Evolutionary conservation across 495 filamentous ascomycete genomes (phyloP).

Genomic region (Penicillium psychrofluorescens): DNA sequence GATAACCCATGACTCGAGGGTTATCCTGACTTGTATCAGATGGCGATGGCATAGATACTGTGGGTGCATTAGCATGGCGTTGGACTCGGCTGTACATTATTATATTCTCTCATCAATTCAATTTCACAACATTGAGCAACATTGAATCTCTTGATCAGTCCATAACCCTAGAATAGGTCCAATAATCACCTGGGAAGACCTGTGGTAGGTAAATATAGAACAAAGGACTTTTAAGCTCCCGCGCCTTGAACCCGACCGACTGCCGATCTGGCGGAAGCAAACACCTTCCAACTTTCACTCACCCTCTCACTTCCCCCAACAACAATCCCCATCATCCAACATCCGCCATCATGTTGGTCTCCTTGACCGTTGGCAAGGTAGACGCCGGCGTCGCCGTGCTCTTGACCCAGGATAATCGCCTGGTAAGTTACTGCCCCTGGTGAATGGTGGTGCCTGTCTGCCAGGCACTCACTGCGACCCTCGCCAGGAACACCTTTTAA

Average conservation of each 20-base stretch:
- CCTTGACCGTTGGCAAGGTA: conserved; percentile 97
- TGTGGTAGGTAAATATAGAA: conserved; percentile 10
- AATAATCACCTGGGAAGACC: no score
- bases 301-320: conserved; percentile 4
- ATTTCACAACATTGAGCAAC: no score
- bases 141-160: no score
- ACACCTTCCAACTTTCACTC: conserved; percentile 6
- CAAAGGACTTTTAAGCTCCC: conserved; percentile 10
- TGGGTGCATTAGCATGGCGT: no score
- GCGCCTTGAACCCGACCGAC: conserved; percentile 19
- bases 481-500: background rate
- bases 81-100: no score
- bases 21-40: no score
- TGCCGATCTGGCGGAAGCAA: conserved; percentile 28
- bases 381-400: conserved; percentile 97
- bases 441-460: background rate
- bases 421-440: conserved; percentile 53
- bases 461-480: conserved; percentile 5
- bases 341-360: conserved; percentile 71
- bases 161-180: no score
- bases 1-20: no score
- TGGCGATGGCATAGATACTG: no score
- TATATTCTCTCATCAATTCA: no score
- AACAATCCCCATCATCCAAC: background rate
- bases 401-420: conserved; percentile 90